Evolutionary conservation across 192 early-diverging fungal genomes (phyloP).

Genomic region (Podila clonocystis): DNA sequence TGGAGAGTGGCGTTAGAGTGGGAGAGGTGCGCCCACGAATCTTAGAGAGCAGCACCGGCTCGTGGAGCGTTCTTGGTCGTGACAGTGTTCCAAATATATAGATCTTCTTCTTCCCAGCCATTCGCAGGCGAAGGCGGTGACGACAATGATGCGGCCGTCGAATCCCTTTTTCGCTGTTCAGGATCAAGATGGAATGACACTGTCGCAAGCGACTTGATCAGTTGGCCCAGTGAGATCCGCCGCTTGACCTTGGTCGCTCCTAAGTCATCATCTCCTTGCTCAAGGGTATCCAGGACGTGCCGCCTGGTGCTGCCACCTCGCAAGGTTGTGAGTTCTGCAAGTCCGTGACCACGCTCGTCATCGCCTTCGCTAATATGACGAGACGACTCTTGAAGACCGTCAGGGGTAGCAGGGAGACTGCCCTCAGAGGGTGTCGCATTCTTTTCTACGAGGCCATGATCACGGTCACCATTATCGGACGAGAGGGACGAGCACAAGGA

Average conservation of each 20-base stretch:
- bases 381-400: too few relatives aligned
- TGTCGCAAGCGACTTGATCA: constrained; percentile 18
- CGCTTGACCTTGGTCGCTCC: constrained; percentile 18
- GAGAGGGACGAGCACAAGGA: constrained; percentile 14
- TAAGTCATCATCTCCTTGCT: not conserved
- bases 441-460: not conserved
- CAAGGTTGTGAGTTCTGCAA: not conserved
- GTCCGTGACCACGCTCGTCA: too few relatives aligned
- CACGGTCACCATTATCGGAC: not conserved
- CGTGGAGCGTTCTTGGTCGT: constrained; percentile 32
- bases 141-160: not conserved
- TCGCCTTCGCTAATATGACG: too few relatives aligned
- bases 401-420: not conserved
- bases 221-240: constrained; percentile 31
- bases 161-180: not conserved
- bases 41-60: not conserved
- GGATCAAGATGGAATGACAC: constrained; percentile 4
- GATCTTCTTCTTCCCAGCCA: constrained; percentile 4
- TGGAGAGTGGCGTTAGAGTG: too few relatives aligned
- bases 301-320: not conserved
- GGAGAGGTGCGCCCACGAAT: not conserved
- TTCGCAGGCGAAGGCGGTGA: constrained; percentile 3
- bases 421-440: not conserved
- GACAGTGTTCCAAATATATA: constrained; percentile 30
- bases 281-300: not conserved